A percentile compares a stretch with the other conserved stretches of the same genome.
These are phyloP conservation scores for Spiromastix sp. DNA, from an alignment of 2,329 filamentous ascomycete genomes.

Conservation along the genomic window DNA sequence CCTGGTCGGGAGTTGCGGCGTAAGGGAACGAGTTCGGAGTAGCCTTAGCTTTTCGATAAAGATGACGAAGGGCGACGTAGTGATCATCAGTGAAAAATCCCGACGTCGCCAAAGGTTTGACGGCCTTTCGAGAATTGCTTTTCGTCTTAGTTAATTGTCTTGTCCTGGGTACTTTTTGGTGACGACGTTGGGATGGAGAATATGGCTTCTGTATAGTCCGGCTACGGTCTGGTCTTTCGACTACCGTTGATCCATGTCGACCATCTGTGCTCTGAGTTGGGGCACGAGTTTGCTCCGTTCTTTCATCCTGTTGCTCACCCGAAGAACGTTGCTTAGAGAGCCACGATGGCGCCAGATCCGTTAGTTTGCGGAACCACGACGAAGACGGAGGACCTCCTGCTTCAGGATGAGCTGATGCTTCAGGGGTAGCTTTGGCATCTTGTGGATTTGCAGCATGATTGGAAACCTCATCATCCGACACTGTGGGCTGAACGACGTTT, in stretches of 20 bases:
- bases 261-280: too few relatives aligned
- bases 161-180: neutral
- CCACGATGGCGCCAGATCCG: conserved; percentile 12
- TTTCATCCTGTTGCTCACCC: too few relatives aligned
- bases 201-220: too few relatives aligned
- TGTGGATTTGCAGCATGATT: neutral
- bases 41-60: conserved; percentile 29
- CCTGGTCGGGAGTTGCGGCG: conserved; percentile 22
- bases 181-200: neutral
- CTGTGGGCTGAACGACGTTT: neutral
- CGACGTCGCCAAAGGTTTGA: conserved; percentile 19
- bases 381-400: conserved; percentile 12
- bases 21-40: conserved; percentile 29
- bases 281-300: too few relatives aligned
- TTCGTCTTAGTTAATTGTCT: neutral
- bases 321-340: too few relatives aligned
- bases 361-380: conserved; percentile 27
- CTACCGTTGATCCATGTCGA: too few relatives aligned
- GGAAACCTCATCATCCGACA: neutral
- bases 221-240: too few relatives aligned
- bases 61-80: conserved; percentile 27
- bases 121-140: conserved; percentile 3
- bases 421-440: neutral
- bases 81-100: conserved; percentile 34
- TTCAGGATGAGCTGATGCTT: too few relatives aligned